Evolutionary conservation across 2,329 filamentous ascomycete species (phyloP), one percentile per base, ranked within the genome.

Genomic region (Colletotrichum sp.): DNA sequence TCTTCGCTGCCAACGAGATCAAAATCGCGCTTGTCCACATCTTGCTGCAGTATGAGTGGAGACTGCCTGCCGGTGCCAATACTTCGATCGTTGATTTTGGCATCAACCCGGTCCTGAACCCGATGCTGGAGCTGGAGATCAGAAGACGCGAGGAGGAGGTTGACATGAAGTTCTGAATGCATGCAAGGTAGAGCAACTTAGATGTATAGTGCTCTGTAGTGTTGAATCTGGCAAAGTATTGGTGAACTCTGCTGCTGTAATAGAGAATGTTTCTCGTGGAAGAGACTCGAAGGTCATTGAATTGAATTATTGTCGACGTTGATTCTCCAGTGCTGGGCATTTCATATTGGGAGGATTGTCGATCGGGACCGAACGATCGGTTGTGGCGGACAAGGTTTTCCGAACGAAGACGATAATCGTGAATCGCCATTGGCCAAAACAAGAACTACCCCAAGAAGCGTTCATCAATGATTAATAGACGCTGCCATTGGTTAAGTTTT

Each of bases 1-100:
- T 84, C 77, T 85, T 85, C 75, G 84, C 84, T 1, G 80, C 79
- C 12, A 82, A 83, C 70, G 82, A 85, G 78, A 80, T 85, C 28
- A 85, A 86, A 79, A 77, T 85, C 12, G 72, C 62, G n/a, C 48
- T 75, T 1, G 68, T 67, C 8, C 68, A 72, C 39, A 62, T 75
- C 18, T 12, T 75, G 22, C 28, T 75, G 13, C 68, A 75, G n/a
- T 75, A 72, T 6, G 68, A 75, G 22, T 75, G 72, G 68, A 62
- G 62, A 13, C 28, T 75, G 8, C 68, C 68, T 6, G 28, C 32
- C 6, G 55, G 32, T 9, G 48, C 70, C 10, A 5, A 72, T 22
- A 34, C 73, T 8, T 9, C 36, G 5, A 28, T 75, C 26, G 28
- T 15, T 4, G 73, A 75, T 6, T 68, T 68, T 28, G 57, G 57